Base-by-base conservation (phyloP, 768 basidiomycete genomes). In the Mycena metata region DNA sequence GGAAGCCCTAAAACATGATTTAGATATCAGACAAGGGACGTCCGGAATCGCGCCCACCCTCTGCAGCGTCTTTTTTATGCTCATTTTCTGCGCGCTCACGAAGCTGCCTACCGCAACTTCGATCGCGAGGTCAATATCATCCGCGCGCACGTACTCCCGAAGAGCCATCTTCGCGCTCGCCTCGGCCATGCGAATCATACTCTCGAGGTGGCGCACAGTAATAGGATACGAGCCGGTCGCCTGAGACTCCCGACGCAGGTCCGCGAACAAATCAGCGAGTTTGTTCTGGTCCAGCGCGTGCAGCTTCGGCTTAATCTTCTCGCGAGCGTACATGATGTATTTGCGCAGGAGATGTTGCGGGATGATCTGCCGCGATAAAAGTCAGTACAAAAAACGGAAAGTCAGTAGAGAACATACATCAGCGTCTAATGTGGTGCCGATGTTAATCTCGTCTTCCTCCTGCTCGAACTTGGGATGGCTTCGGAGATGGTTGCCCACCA, bases 221-320 rank as follows among this genome's bases (percentile, higher is more conserved):
- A 99, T 98, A 2, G 98, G 98, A 81, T 95, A 98, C 23, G 97
- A 98, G n/a, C 97, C 97, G 2, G 98, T 99, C 21, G 96, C 96
- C 73, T 96, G 84, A 6, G 97, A 99, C 78, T 99, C 98, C 69
- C 96, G 92, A 41, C 98, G 91, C 35, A 99, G 86, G 78, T 99
- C 98, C 23, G 95, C 91, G 78, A 98, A 99, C 47, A 99, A 88
- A n/a, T 91, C 86, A 8, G 96, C 85, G 24, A 99, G 87, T 81
- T 99, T 99, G 76, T 98, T 96, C 76, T 96, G 94, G 79, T 99
- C 98, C 72, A 99, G 85, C 74, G 98, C 94, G 75, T 94, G 94
- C 59, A 99, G 84, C 80, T 98, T 97, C 2, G 98, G 98, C 72
- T 88, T 86, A 69, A 98, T 90, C 77, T 91, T 93, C 75, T 99